These are phyloP conservation scores for Amylocarpus encephaloides DNA, from an alignment of 2,329 filamentous ascomycete species.

Conservation along the genomic window DNA sequence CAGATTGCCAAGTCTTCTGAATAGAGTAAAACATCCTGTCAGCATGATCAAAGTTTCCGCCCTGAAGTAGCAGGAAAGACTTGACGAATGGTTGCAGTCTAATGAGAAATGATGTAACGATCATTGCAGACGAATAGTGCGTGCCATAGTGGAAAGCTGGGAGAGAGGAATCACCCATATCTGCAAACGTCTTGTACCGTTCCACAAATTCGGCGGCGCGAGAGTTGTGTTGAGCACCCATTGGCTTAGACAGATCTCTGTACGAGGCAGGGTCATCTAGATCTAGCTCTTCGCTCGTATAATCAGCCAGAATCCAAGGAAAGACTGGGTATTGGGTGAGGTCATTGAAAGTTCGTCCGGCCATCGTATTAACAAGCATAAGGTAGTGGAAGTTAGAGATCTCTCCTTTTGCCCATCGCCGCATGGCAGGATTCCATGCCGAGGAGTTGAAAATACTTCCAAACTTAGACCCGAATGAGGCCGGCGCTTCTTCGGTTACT, in stretches of 20 bases:
- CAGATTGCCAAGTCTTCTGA: conserved; percentile 82
- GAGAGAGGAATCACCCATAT: conserved; percentile 71
- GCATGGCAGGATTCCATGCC: conserved; percentile 76
- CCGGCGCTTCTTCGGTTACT: conserved; percentile 51
- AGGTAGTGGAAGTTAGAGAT: conserved; percentile 98
- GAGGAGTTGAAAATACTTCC: conserved; percentile 85
- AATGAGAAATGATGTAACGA: conserved; percentile 93
- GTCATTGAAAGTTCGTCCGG: conserved; percentile 94
- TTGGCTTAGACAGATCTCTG: conserved; percentile 87
- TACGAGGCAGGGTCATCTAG: conserved; percentile 78
- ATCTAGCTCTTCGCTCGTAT: conserved; percentile 88
- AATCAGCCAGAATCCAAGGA: conserved; percentile 94
- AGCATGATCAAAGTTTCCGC: conserved; percentile 93
- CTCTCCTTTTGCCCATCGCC: conserved; percentile 86
- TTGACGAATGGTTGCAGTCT: conserved; percentile 93
- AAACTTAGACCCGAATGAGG: conserved; percentile 76
- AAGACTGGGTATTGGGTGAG: conserved; percentile 97
- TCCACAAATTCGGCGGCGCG: conserved; percentile 76
- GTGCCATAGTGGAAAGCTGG: conserved; percentile 96
- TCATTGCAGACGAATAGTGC: conserved; percentile 98
- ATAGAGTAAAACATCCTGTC: conserved; percentile 94
- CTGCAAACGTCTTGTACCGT: conserved; percentile 78
- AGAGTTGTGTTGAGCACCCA: conserved; percentile 79
- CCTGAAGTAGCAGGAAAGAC: conserved; percentile 88
- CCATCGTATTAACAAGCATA: conserved; percentile 97